A percentile compares a stretch with the other conserved stretches of the same genome.
These are phyloP conservation scores for Sextonia rubra DNA, from an alignment of 164 flowering plant species.

Conservation along the genomic window DNA sequence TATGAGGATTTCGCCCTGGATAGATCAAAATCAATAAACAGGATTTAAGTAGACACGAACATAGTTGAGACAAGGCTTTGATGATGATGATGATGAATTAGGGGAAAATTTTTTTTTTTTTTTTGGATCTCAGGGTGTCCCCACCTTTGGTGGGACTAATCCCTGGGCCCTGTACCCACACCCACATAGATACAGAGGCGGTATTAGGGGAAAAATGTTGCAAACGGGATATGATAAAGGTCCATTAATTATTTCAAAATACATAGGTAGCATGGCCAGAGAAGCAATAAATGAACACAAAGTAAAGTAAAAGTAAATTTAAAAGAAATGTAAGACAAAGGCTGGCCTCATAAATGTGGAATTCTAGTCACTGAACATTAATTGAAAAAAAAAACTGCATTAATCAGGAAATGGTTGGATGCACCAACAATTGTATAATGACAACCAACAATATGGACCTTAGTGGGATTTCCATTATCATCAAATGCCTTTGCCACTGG, in stretches of 20 bases:
- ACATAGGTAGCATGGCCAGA: too few species aligned
- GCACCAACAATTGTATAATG: not conserved
- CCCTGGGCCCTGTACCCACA: too few species aligned
- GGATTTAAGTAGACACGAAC: too few species aligned
- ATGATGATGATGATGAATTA: too few species aligned
- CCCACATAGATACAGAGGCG: too few species aligned
- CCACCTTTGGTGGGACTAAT: too few species aligned
- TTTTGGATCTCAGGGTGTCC: too few species aligned
- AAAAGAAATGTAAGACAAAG: not conserved
- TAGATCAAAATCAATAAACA: too few species aligned
- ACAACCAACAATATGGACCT: conserved; percentile 37
- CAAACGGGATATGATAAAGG: not conserved
- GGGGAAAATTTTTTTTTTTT: too few species aligned
- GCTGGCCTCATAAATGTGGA: not conserved
- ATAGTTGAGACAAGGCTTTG: too few species aligned
- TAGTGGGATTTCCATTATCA: conserved; percentile 76
- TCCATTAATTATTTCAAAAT: not conserved
- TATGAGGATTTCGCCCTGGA: too few species aligned
- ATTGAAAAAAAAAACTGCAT: not conserved
- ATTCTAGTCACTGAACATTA: not conserved
- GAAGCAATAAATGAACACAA: not conserved
- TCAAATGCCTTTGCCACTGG: conserved; percentile 90
- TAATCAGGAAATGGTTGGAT: not conserved
- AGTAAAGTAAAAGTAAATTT: not conserved
- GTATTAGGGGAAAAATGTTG: too few species aligned